phyloP scores from a whole-genome alignment of 257 asterid species.

The Nicotiana otophora region DNA sequence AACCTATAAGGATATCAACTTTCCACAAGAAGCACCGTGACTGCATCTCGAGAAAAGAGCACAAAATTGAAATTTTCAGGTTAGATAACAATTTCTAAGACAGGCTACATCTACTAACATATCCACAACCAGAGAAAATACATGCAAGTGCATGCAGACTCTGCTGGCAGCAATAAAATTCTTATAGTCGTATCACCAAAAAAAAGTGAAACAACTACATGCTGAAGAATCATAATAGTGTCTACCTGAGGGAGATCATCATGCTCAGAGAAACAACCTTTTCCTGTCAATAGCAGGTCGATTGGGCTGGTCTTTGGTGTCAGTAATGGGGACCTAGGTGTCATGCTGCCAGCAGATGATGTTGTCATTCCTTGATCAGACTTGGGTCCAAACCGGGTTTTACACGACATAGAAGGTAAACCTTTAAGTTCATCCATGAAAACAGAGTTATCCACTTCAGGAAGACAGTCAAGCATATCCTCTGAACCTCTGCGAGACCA shows the following conservation, averaged over 20 bases:
- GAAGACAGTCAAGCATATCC: slow-evolving; percentile 92
- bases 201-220: background rate
- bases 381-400: slow-evolving; percentile 87
- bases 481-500: slow-evolving; percentile 99
- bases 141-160: slow-evolving; percentile 1
- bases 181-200: background rate
- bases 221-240: slow-evolving; percentile 14
- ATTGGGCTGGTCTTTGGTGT: slow-evolving; percentile 83
- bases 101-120: background rate
- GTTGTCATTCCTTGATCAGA: slow-evolving; percentile 99
- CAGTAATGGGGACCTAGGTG: slow-evolving; percentile 93
- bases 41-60: background rate
- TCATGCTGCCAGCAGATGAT: slow-evolving; percentile 98
- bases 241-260: slow-evolving; percentile 94
- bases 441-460: slow-evolving; percentile 67
- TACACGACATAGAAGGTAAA: slow-evolving; percentile 83
- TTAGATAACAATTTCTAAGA: background rate
- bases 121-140: background rate
- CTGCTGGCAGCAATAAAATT: background rate
- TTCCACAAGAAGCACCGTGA: background rate
- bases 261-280: slow-evolving; percentile 88
- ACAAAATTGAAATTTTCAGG: background rate
- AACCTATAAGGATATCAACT: background rate
- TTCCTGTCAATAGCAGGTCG: slow-evolving; percentile 77
- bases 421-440: slow-evolving; percentile 78